Conservation (phyloP, 768 basidiomycete genomes). For the Hygrophorus russula region DNA sequence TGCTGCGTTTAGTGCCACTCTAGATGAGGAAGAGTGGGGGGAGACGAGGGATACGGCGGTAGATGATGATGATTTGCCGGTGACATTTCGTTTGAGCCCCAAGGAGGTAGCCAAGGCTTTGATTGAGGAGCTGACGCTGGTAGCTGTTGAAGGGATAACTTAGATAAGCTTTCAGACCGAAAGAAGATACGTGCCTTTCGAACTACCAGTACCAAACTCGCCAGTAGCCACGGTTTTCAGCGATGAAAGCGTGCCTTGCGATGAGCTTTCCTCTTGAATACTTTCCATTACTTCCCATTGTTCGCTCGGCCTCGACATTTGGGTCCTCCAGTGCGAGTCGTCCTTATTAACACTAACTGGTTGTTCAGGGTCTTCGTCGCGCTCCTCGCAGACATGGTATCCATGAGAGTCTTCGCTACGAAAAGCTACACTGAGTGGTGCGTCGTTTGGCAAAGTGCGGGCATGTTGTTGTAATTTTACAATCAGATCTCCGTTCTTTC, state of each 20-base stretch:
- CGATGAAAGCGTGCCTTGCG: constrained; percentile 38
- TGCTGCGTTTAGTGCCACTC: constrained; percentile 9
- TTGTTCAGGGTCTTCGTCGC: constrained; percentile 14
- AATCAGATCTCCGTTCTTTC: constrained; percentile 71
- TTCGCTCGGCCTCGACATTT: constrained; percentile 53
- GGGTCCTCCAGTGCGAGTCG: constrained; percentile 5
- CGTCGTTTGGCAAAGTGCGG: constrained; percentile 43
- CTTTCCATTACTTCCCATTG: constrained; percentile 87
- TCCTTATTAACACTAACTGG: background rate
- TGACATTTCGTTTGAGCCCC: constrained; percentile 48
- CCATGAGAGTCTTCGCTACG: constrained; percentile 30
- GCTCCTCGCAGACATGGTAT: constrained; percentile 17
- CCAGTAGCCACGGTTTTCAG: constrained; percentile 23
- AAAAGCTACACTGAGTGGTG: constrained; percentile 42
- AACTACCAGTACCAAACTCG: constrained; percentile 63
- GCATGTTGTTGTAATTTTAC: constrained; percentile 60
- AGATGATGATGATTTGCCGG: constrained; percentile 18
- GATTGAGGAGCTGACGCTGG: constrained; percentile 62
- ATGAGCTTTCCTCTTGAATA: constrained; percentile 53
- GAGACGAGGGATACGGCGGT: constrained; percentile 14
- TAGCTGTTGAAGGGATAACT: constrained; percentile 24
- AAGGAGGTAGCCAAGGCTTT: constrained; percentile 68
- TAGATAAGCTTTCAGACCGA: constrained; percentile 6
- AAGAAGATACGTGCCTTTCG: constrained; percentile 39
- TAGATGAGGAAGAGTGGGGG: constrained; percentile 10